Conservation (phyloP, 768 basidiomycete species). For the Xanthoconium purpureum region DNA sequence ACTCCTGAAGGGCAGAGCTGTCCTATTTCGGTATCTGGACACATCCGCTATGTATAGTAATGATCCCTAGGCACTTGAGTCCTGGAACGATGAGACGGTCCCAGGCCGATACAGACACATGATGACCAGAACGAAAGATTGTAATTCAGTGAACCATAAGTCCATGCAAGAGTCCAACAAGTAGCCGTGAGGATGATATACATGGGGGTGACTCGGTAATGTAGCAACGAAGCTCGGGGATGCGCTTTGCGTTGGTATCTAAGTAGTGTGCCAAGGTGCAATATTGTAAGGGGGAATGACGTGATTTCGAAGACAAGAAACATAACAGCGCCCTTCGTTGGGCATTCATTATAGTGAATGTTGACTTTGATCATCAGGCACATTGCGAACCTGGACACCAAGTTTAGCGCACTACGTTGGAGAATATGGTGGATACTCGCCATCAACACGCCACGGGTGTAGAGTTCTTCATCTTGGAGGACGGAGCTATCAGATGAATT, state of each 20-base stretch:
- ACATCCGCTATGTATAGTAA: background rate
- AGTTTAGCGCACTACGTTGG: slow-evolving; percentile 8
- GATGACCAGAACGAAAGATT: background rate
- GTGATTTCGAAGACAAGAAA: slow-evolving; percentile 2
- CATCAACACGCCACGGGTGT: slow-evolving; percentile 53
- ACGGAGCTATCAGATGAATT: slow-evolving; percentile 23
- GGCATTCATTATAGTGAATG: slow-evolving; percentile 21
- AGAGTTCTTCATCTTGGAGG: slow-evolving; percentile 52
- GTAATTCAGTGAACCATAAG: slow-evolving; percentile 1
- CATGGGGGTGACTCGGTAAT: slow-evolving; percentile 11
- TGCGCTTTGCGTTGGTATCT: slow-evolving; percentile 14
- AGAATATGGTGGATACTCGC: slow-evolving; percentile 33
- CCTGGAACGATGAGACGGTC: slow-evolving; percentile 11
- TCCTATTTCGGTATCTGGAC: background rate
- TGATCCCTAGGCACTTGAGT: background rate
- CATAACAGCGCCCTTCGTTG: background rate
- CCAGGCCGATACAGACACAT: slow-evolving; percentile 4
- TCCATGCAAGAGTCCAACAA: slow-evolving; percentile 14
- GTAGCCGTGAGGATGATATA: slow-evolving; percentile 20
- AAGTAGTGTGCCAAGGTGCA: slow-evolving; percentile 13
- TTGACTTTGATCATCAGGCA: slow-evolving; percentile 44
- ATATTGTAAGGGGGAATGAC: background rate
- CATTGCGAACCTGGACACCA: slow-evolving; percentile 50
- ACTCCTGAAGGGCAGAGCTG: background rate
- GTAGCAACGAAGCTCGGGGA: slow-evolving; percentile 6